Base-by-base conservation (phyloP, 352 stramenopile genomes). In the Pythium utonaiense region DNA sequence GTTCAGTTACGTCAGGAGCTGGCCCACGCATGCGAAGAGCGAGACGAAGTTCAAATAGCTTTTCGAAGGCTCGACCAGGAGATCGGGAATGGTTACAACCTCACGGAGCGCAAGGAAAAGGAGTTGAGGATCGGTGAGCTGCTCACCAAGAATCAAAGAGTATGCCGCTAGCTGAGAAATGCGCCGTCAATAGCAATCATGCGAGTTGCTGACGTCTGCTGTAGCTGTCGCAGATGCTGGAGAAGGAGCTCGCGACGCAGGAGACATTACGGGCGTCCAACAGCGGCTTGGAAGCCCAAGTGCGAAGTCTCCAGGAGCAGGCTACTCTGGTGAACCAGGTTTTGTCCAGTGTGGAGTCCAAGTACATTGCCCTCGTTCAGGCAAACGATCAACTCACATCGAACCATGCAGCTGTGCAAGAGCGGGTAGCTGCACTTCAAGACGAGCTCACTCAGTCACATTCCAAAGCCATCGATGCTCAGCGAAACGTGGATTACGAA, bases 21-120 rank as follows among this genome's bases (percentile, higher is more conserved):
- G 22, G 40, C 64, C 22, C 75, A 85, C 34, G 51, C 63, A 6
- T 67, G 64, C 4, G 75, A 86, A 79, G 51, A 58, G 31, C 16
- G 78, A 66, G 53, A 60, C 77, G 49, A 75, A 77, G 50, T 64
- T 60, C 17, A 60, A n/a, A 28, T 41, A 13, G 75, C 78, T 6
- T 88, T 88, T 38, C 72, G 67, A 24, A 66, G 78, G 5, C 57
- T 88, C 25, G 74, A 88, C 25, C 62, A 76, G 31, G 78, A 88
- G 49, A 77, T 84, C 41, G 66, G 51, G 22, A 83, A 61, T 31
- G 78, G 75, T 0, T 88, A 83, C 47, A 78, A 81, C 30, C 70
- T 88, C 28, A 51, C 53, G 5, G 78, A 88, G 64, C 68, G 78
- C 14, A 83, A 82, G 47, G 74, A 88, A 53, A 88, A 88, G 27